phyloP scores from a whole-genome alignment of 2,329 filamentous ascomycete species.

The Uncinocarpus reesii region DNA sequence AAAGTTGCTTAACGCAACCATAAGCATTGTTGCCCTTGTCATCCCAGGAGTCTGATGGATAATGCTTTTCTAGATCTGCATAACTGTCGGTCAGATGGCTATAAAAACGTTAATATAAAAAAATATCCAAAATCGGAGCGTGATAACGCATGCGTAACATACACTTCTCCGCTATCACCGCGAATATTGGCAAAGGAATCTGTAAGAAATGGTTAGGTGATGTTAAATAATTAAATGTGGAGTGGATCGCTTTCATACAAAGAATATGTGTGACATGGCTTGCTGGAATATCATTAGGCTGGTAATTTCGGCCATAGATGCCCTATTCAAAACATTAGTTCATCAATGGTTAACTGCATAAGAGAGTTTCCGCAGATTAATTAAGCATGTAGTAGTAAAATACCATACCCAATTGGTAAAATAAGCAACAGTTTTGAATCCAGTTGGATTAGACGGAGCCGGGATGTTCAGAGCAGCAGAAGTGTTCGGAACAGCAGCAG shows the following conservation, averaged over 20 bases:
- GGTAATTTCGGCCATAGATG: conserved; percentile 76
- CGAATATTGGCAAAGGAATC: conserved; percentile 80
- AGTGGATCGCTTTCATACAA: conserved; percentile 31
- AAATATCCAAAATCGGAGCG: not conserved
- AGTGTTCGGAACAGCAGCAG: too few relatives aligned
- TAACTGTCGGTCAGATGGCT: conserved; percentile 54
- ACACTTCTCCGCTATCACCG: conserved; percentile 70
- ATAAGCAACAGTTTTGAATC: conserved; percentile 31
- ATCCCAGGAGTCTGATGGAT: conserved; percentile 55
- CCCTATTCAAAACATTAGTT: conserved; percentile 45
- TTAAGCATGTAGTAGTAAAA: not conserved
- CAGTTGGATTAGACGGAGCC: conserved; percentile 5
- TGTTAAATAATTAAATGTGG: not conserved
- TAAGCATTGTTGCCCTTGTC: conserved; percentile 63
- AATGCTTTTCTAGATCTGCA: conserved; percentile 60
- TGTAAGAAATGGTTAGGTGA: not conserved
- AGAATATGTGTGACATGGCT: conserved; percentile 80
- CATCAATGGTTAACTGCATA: not conserved
- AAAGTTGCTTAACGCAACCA: conserved; percentile 68
- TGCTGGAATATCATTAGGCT: conserved; percentile 69
- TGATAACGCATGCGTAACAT: too few relatives aligned
- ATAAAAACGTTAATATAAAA: conserved; percentile 6
- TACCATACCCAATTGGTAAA: conserved; percentile 38
- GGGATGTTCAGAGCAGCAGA: not conserved
- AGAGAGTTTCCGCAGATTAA: not conserved